Evolutionary conservation across 1,284 basidiomycete genomes (phyloP), one percentile per base, ranked within the genome.

Genomic region (Trichosporon asahii): DNA sequence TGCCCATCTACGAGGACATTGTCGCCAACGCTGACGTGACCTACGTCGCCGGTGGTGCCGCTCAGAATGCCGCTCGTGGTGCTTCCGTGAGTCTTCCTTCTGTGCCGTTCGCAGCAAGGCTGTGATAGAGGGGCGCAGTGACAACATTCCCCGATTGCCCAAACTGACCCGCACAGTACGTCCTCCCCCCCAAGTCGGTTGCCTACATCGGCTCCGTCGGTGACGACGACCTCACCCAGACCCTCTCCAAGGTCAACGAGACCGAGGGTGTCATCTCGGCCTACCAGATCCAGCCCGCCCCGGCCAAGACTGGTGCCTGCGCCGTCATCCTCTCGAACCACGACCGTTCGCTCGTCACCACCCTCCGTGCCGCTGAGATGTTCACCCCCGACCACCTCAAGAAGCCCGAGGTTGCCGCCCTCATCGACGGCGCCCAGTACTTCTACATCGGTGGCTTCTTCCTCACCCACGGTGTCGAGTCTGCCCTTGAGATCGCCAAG

Each of bases 371-470:
- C 12, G 96, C 97, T 15, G 94, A 98, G 85, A 90, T 90, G 83
- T 98, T 98, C 84, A 88, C 90, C 63, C 86, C 88, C 73, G 86
- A 88, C 18, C 94, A 98, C 85, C 87, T 98, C 67, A 86, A 88
- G 31, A 91, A 91, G n/a, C 86, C 90, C 31, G 85, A 87, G 73
- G 90, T 98, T 72, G 89, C 93, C 64, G 87, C 90, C 64, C 86
- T 94, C 73, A 87, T 98, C 78, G 87, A 92, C 33, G 87, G 85
- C 66, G 95, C 95, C 70, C 90, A 92, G 80, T 88, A 90, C 82
- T 97, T 90, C 86, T 99, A 99, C 87, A 89, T 98, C 72, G 97
- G 95, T 78, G 96, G 97, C 21, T 99, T 92, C 87, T 98, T 99
- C 89, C 88, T 99, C 74, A 97, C 96, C 25, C 96, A 99, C 83